Conservation (phyloP, 345 rosid species). For the Hirschfeldia incana region DNA sequence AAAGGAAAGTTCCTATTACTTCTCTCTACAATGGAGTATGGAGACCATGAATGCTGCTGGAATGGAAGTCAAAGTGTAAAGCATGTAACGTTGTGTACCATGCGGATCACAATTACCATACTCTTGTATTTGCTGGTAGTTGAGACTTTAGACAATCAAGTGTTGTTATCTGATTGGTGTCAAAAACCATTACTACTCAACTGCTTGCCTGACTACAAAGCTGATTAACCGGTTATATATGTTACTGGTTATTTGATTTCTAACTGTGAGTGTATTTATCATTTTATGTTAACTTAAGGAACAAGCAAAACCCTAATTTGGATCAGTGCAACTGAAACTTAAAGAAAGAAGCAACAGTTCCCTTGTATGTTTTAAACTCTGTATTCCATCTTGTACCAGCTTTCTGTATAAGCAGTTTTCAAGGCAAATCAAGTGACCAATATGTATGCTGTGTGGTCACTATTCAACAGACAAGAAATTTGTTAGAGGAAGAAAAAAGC, state of each 20-base stretch:
- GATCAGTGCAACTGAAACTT: not conserved
- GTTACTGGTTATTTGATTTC: not conserved
- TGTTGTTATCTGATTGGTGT: not conserved
- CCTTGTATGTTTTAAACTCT: not conserved
- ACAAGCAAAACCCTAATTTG: not conserved
- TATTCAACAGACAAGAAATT: not conserved
- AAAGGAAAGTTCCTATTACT: too few relatives aligned
- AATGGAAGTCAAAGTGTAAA: not conserved
- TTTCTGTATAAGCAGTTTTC: not conserved
- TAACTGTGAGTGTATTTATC: constrained; percentile 12
- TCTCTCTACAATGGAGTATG: not conserved
- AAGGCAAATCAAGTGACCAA: not conserved
- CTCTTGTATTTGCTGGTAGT: not conserved
- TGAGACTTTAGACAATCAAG: not conserved
- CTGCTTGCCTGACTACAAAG: not conserved
- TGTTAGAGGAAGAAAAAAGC: not conserved
- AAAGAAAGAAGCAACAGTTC: not conserved
- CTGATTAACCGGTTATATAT: not conserved
- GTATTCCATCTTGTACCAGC: not conserved
- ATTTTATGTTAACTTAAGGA: constrained; percentile 14
- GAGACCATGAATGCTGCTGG: constrained; percentile 1
- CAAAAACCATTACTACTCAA: not conserved
- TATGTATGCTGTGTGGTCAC: not conserved
- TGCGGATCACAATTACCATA: not conserved
- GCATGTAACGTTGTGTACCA: constrained; percentile 1